Evolutionary conservation across 495 filamentous ascomycete species (phyloP), one percentile per base, ranked within the genome.

Genomic region (Penicillium chermesinum): DNA sequence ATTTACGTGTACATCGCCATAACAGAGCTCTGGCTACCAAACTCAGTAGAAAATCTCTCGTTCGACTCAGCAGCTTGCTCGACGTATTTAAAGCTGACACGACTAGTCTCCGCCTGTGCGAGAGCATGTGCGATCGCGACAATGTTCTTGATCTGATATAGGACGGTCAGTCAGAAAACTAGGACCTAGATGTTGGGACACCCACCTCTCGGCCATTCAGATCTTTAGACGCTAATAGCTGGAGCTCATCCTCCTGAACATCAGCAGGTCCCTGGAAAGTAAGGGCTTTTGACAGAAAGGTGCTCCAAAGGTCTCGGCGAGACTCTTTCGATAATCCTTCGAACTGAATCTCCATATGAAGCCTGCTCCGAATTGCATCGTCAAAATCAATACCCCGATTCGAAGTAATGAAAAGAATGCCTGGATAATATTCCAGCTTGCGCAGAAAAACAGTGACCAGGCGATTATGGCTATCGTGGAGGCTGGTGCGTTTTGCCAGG

Each of bases 401-500:
- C 9, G 59, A 55, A 30, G 65, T 68, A 21, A 67, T 42, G 49
- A 66, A 66, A 20, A 70, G 54, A 6, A 69, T 46, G 27, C 67
- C 65, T 34, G 74, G 59, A 41, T 74, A 81, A 56, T 81, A 81
- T 60, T 83, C 78, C 2, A 83, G 62, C 54, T 74, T 74, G 18
- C 78, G 66, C 36, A 82, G 60, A 46, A 82, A 81, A 40, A 80
- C 49, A 9, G 58, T 58, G n/a, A 66, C 47, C 1, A 64, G 51
- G 16, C 44, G 38, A 46, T 66, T 66, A 30, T 61, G 53, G 14
- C 64, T 54, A 52, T 49, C 48, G 15, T 58, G 42, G 44, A 46
- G 50, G 13, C 45, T 46, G 7, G 50, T 55, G 30, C 55, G 52
- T 21, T 38, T 25, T 40, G 63, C 57, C 33, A 77, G 57, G 54